These are phyloP conservation scores for Solanum piurae DNA, from an alignment of 257 asterid species.

Conservation along the genomic window DNA sequence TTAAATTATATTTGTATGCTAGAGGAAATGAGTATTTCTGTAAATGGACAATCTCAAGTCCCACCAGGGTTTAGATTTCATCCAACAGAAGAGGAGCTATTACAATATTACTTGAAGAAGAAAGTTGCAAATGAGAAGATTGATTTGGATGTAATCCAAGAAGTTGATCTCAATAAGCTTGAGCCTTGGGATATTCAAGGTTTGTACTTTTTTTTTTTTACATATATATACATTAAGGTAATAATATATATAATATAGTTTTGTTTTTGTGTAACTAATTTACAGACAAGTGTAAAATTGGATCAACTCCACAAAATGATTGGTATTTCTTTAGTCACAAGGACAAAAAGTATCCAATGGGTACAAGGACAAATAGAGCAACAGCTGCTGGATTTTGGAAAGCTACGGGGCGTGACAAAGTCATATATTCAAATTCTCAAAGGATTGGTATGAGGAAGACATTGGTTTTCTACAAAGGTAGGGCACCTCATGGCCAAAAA, in stretches of 20 bases:
- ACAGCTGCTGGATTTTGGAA: slow-evolving; percentile 93
- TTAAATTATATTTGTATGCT: neutral
- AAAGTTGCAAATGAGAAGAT: slow-evolving; percentile 60
- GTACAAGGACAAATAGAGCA: slow-evolving; percentile 83
- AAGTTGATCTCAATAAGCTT: slow-evolving; percentile 86
- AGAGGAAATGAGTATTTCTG: slow-evolving; percentile 54
- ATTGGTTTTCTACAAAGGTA: slow-evolving; percentile 68
- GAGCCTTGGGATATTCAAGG: slow-evolving; percentile 99
- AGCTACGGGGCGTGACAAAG: slow-evolving; percentile 89
- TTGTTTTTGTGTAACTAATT: neutral
- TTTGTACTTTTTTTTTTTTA: neutral
- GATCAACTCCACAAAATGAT: slow-evolving; percentile 82
- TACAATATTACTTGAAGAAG: slow-evolving; percentile 74
- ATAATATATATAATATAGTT: neutral
- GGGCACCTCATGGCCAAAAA: slow-evolving; percentile 90
- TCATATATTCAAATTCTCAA: slow-evolving; percentile 45
- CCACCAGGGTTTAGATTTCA: slow-evolving; percentile 94
- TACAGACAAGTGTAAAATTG: slow-evolving; percentile 73
- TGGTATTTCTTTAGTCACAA: slow-evolving; percentile 96
- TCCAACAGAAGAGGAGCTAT: slow-evolving; percentile 90
- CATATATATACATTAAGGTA: no score
- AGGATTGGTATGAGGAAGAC: slow-evolving; percentile 88
- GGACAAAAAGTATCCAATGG: slow-evolving; percentile 81
- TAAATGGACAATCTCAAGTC: slow-evolving; percentile 75
- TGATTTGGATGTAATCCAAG: slow-evolving; percentile 82